These are phyloP conservation scores for Puccinia coronata DNA, from an alignment of 1,284 basidiomycete species.

Conservation along the genomic window DNA sequence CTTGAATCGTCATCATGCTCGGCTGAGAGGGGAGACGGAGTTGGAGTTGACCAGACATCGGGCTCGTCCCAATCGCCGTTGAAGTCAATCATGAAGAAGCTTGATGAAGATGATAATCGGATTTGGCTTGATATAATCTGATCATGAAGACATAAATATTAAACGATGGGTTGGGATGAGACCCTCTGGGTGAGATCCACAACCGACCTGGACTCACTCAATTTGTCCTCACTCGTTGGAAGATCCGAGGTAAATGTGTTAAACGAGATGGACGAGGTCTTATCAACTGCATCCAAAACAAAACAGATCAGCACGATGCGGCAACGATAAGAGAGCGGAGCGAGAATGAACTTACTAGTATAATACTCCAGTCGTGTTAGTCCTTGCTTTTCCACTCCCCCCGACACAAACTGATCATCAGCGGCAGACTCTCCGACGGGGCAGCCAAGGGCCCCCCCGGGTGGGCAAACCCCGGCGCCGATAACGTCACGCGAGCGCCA, in stretches of 20 bases:
- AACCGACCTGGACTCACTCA: background rate
- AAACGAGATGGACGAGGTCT: background rate
- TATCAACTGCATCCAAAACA: background rate
- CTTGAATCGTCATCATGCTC: background rate
- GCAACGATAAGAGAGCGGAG: no score
- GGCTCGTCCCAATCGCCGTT: constrained; percentile 45
- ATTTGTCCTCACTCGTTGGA: background rate
- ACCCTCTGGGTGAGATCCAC: background rate
- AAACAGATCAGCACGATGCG: no score
- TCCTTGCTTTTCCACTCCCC: no score
- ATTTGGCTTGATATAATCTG: background rate
- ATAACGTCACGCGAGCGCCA: no score
- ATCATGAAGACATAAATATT: background rate
- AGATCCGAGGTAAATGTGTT: background rate
- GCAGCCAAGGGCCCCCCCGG: no score
- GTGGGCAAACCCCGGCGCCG: no score
- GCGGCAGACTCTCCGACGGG: no score
- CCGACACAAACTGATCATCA: no score
- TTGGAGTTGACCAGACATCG: constrained; percentile 44
- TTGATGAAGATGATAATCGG: background rate
- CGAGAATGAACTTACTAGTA: no score
- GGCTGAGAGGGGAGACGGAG: constrained; percentile 14
- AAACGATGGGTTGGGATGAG: background rate
- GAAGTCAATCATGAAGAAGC: constrained; percentile 32
- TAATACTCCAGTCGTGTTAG: no score